Evolutionary conservation across 768 basidiomycete genomes (phyloP).

Genomic region (Chalciporus pseudorubinellus): DNA sequence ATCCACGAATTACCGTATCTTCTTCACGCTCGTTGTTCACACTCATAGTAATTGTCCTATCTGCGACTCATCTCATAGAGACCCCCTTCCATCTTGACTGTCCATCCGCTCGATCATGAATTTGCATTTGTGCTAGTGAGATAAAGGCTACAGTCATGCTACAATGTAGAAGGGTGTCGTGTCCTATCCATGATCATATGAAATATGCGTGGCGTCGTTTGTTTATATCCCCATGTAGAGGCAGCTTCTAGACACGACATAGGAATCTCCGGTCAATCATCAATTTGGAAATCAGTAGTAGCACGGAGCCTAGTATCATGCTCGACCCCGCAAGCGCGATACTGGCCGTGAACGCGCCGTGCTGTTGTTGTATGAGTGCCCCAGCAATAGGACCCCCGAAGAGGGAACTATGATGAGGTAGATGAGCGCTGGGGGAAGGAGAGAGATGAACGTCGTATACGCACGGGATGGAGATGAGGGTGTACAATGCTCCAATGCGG

Average conservation of each 20-base stretch:
- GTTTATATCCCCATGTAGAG: not conserved
- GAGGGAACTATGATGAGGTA: conserved; percentile 50
- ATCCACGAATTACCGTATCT: conserved; percentile 19
- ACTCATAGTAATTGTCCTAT: conserved; percentile 22
- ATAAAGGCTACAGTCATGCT: conserved; percentile 30
- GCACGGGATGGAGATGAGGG: conserved; percentile 66
- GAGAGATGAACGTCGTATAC: conserved; percentile 28
- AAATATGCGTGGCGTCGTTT: conserved; percentile 1
- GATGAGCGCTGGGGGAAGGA: not conserved
- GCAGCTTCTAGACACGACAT: conserved; percentile 41
- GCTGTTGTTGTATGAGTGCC: conserved; percentile 44
- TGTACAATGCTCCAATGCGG: conserved; percentile 64
- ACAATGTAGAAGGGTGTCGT: conserved; percentile 18
- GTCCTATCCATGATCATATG: conserved; percentile 19
- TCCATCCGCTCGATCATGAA: conserved; percentile 2
- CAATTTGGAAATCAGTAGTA: conserved; percentile 51
- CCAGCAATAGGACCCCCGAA: conserved; percentile 66
- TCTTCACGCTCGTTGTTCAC: conserved; percentile 16
- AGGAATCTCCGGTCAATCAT: conserved; percentile 42
- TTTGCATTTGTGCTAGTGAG: conserved; percentile 11
- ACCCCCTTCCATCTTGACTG: conserved; percentile 1
- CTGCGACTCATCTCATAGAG: conserved; percentile 29
- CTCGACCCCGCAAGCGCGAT: conserved; percentile 60
- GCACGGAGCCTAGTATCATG: conserved; percentile 55
- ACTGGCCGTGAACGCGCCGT: conserved; percentile 49